Evolutionary conservation across 163 green algal genomes (phyloP).

Genomic region (Coccomyxa subellipsoidea): DNA sequence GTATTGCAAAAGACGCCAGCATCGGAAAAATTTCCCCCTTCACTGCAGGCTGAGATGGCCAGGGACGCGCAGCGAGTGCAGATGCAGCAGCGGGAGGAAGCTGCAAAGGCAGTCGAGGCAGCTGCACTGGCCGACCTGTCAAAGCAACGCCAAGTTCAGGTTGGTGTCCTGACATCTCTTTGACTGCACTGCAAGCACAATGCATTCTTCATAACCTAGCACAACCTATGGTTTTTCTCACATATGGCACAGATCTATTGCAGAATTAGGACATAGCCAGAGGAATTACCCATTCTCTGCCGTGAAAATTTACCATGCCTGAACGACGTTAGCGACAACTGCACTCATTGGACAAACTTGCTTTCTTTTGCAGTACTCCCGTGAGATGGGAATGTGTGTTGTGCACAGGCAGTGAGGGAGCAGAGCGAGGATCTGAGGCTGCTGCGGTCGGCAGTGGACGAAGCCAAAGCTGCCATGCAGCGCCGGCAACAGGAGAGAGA

Average conservation of each 20-base stretch:
- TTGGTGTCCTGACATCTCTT: no score
- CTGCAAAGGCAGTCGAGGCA: neutral
- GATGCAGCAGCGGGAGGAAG: neutral
- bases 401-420: neutral
- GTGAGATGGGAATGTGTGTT: neutral
- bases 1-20: no score
- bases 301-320: no score
- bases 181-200: no score
- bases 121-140: neutral
- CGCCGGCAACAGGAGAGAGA: neutral
- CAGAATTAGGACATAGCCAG: no score
- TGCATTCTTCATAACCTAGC: no score
- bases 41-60: neutral
- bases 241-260: no score
- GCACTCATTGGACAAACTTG: neutral
- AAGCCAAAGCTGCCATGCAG: neutral
- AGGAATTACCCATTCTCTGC: no score
- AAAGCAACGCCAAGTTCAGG: neutral
- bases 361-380: neutral
- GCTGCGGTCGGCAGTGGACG: neutral
- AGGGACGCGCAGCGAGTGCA: neutral
- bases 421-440: conserved; percentile 7
- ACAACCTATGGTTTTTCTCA: no score
- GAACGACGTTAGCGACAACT: no score
- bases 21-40: no score